These are phyloP conservation scores for Colletotrichum viniferum DNA, from an alignment of 2,329 filamentous ascomycete genomes.

Conservation along the genomic window DNA sequence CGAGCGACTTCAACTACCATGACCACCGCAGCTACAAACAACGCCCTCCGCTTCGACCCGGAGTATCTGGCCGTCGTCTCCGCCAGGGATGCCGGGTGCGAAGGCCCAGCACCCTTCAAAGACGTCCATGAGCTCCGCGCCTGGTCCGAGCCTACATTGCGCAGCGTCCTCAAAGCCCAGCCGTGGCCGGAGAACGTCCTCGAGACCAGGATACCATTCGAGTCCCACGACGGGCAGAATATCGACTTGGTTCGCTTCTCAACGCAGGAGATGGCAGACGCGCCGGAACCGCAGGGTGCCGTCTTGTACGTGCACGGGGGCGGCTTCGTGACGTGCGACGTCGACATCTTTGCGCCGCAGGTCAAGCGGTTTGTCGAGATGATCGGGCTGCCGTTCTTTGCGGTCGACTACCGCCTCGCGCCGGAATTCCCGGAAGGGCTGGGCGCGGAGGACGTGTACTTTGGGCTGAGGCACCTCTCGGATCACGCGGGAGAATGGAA, in stretches of 20 bases:
- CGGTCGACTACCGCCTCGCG: conserved; percentile 46
- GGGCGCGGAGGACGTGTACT: conserved; percentile 40
- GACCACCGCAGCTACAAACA: background rate
- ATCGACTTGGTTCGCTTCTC: conserved; percentile 6
- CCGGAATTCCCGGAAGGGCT: conserved; percentile 43
- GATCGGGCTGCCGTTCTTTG: conserved; percentile 37
- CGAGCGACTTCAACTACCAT: background rate
- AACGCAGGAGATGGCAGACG: background rate
- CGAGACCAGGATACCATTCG: background rate
- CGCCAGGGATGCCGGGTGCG: background rate
- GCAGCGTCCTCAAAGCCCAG: background rate
- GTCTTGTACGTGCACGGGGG: conserved; percentile 46
- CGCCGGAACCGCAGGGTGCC: conserved; percentile 25
- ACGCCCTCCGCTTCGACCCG: conserved; percentile 8
- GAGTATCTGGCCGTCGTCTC: conserved; percentile 4
- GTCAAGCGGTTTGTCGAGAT: conserved; percentile 30
- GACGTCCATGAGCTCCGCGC: background rate
- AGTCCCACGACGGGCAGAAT: background rate
- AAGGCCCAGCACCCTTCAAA: background rate
- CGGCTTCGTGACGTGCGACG: conserved; percentile 38
- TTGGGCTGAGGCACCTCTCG: conserved; percentile 28
- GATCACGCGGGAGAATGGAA: conserved; percentile 24
- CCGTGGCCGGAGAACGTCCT: background rate
- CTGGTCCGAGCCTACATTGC: background rate
- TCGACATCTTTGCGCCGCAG: conserved; percentile 28